These are phyloP conservation scores for Gilbertella persicaria DNA, from an alignment of 371 early-diverging fungal species.

Conservation along the genomic window DNA sequence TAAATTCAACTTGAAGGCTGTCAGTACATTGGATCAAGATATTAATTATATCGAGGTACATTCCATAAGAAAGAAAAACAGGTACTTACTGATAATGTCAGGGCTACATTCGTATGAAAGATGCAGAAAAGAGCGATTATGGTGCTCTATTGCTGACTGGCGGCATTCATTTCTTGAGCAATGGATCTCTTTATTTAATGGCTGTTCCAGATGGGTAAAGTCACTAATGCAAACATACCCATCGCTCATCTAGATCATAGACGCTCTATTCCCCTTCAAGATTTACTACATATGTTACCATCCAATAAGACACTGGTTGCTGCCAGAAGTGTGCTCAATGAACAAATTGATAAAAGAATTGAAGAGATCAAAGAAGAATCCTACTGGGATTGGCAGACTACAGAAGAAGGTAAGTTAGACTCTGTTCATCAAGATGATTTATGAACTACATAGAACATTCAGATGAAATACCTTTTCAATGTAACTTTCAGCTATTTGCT, in stretches of 20 bases:
- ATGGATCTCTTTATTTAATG: slow-evolving; percentile 60
- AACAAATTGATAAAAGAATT: slow-evolving; percentile 39
- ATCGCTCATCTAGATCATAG: slow-evolving; percentile 9
- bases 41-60: slow-evolving; percentile 58
- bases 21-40: slow-evolving; percentile 44
- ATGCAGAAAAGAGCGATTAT: slow-evolving; percentile 53
- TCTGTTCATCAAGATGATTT: neutral
- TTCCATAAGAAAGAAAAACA: neutral
- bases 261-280: slow-evolving; percentile 37
- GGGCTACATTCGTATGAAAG: slow-evolving; percentile 57
- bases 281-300: slow-evolving; percentile 63
- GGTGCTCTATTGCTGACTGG: slow-evolving; percentile 57
- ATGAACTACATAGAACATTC: slow-evolving; percentile 30
- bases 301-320: slow-evolving; percentile 41
- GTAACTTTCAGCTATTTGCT: slow-evolving; percentile 60
- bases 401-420: slow-evolving; percentile 8
- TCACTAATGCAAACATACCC: neutral
- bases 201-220: slow-evolving; percentile 57
- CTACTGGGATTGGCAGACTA: slow-evolving; percentile 26
- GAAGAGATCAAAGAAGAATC: slow-evolving; percentile 30
- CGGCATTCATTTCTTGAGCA: slow-evolving; percentile 58
- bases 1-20: slow-evolving; percentile 49
- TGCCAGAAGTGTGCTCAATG: slow-evolving; percentile 25
- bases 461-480: slow-evolving; percentile 40
- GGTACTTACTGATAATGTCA: slow-evolving; percentile 9